Base-by-base conservation (phyloP, 2,329 filamentous ascomycete species). In the Cladosporium cucumerinum region DNA sequence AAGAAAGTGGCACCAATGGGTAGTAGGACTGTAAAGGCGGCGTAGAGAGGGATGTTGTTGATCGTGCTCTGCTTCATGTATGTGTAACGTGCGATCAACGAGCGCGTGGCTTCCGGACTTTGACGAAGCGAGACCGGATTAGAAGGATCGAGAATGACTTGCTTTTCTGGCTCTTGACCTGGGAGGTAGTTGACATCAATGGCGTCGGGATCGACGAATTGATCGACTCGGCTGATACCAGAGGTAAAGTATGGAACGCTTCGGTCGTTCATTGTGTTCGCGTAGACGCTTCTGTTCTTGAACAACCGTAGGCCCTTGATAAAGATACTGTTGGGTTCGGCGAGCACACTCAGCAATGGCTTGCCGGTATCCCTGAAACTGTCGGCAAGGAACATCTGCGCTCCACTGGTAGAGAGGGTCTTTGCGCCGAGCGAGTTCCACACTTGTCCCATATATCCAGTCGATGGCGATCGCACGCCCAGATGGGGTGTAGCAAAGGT, bases 301-400 rank as follows among this genome's bases (percentile, higher is more conserved):
- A 98, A 98, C 70, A 82, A 85, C 66, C 86, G 84, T 54, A 98
- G 82, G 0, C 88, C 93, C 34, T 86, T 86, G 71, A 96, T 89
- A 79, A 98, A 98, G 69, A 97, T 90, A 67, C 90, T 93, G 58
- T 89, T 85, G 0, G 89, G 88, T 69, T 97, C 93, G 6, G 93
- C 91, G 32, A 98, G 83, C 11, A 97, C 83, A 57, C 90, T 85
- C 23, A 98, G 84, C 11, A 98, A 81, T 0, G 93, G 92, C 48
- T 88, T 85, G n/a, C 86, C 88, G 0, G 92, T 96, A 67, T 91
- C 87, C 65, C 93, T 87, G 77, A 97, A 97, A 5, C 85, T 81
- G 79, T 98, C 94, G 66, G 95, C 90, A 64, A 87, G 87, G 76
- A 97, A 98, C 11, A 98, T 82, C 75, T 98, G 94, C 58, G 89